phyloP scores from a whole-genome alignment of 2,329 filamentous ascomycete species.

The Colletotrichum magnum region DNA sequence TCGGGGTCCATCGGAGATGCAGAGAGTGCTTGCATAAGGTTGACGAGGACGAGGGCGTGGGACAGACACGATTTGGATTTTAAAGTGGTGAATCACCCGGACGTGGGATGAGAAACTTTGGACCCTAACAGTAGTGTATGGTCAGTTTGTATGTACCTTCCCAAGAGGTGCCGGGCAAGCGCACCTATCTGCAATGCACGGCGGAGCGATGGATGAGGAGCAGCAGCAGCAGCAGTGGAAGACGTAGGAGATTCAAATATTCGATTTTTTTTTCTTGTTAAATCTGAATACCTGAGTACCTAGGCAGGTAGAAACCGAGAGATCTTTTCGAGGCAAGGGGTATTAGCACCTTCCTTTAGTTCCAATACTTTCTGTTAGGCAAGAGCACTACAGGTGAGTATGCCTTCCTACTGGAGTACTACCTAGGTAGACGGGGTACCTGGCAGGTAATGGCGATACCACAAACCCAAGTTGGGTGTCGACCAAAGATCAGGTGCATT shows the following conservation, averaged over 20 bases:
- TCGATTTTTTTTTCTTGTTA: too few species aligned
- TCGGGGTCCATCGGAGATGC: slow-evolving; percentile 9
- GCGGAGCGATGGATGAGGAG: not conserved
- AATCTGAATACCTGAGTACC: too few species aligned
- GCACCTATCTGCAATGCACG: slow-evolving; percentile 14
- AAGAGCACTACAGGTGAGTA: too few species aligned
- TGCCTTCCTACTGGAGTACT: too few species aligned
- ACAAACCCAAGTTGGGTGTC: not conserved
- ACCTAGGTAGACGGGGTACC: not conserved
- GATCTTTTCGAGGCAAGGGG: too few species aligned
- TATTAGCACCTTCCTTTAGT: too few species aligned
- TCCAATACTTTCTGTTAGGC: too few species aligned
- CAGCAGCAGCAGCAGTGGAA: not conserved
- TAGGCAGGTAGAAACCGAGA: too few species aligned
- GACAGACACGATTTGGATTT: slow-evolving; percentile 6
- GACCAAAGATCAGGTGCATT: not conserved
- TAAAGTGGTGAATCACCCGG: slow-evolving; percentile 4
- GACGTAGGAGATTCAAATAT: too few species aligned
- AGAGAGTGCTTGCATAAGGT: not conserved
- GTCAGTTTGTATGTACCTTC: too few species aligned
- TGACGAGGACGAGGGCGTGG: slow-evolving; percentile 3
- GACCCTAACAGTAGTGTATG: too few species aligned
- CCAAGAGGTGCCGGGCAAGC: not conserved
- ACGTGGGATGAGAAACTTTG: slow-evolving; percentile 7
- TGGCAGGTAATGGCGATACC: too few species aligned